Conservation (phyloP, 331 rosid genomes). For the Quercus tomentella region DNA sequence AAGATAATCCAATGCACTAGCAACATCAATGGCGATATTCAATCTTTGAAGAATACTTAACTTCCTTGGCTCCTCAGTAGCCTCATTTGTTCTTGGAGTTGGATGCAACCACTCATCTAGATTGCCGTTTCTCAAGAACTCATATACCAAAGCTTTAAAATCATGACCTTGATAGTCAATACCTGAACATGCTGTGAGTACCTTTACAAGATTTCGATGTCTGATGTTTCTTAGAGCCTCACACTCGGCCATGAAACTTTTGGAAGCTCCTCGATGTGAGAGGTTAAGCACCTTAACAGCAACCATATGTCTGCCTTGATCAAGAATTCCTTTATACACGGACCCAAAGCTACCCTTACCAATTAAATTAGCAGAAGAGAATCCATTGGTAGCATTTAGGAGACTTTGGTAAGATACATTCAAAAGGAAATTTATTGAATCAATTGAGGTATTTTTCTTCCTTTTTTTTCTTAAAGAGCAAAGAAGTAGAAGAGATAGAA, state of each 20-base stretch:
- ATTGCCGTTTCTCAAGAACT: conserved; percentile 44
- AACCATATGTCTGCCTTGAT: conserved; percentile 1
- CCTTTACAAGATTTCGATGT: conserved; percentile 56
- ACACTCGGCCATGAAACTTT: conserved; percentile 47
- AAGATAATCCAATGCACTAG: conserved; percentile 51
- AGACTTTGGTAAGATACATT: conserved; percentile 35
- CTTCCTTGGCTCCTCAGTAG: not conserved
- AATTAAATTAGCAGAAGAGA: conserved; percentile 35
- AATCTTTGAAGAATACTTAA: conserved; percentile 38
- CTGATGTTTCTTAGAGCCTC: conserved; percentile 28
- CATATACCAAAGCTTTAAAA: conserved; percentile 46
- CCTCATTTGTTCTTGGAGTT: not conserved
- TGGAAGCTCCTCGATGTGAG: conserved; percentile 35
- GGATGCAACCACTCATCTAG: conserved; percentile 53
- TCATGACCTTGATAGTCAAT: conserved; percentile 47
- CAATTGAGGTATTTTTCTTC: not conserved
- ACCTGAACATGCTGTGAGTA: conserved; percentile 39
- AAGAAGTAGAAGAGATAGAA: not conserved
- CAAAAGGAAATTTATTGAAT: not conserved
- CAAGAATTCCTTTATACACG: conserved; percentile 42
- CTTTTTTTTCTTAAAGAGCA: conserved; percentile 12
- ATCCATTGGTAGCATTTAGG: conserved; percentile 25
- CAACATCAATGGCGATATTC: conserved; percentile 46
- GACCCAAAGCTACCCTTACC: conserved; percentile 53
- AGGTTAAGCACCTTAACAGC: conserved; percentile 48